Conservation (phyloP, 1,139 yeast species). For the Suhomyces taliae region DNA sequence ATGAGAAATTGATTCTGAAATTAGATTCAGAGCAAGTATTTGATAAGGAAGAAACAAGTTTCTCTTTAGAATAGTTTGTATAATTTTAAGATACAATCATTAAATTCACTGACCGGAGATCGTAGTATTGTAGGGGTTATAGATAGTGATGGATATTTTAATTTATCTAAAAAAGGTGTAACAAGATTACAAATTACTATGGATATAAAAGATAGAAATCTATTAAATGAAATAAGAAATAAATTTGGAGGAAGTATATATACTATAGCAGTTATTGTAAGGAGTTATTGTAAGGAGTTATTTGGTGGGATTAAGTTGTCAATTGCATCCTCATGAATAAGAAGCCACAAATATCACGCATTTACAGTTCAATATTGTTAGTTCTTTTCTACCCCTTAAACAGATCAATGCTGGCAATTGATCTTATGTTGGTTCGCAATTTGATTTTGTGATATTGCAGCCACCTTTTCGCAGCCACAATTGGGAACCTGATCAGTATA, state of each 20-base stretch:
- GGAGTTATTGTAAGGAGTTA: no score
- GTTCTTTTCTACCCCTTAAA: neutral
- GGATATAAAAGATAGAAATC: neutral
- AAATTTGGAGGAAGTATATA: neutral
- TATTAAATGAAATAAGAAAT: neutral
- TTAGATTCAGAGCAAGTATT: neutral
- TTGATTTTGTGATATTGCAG: neutral
- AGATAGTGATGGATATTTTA: no score
- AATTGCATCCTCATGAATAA: neutral
- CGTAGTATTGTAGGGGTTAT: no score
- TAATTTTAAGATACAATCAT: no score
- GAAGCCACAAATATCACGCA: no score
- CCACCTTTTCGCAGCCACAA: slow-evolving; percentile 1
- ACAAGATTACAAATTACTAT: neutral
- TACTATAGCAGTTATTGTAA: neutral
- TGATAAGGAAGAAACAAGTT: neutral
- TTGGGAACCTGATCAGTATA: neutral
- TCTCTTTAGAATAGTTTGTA: neutral
- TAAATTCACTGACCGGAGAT: neutral
- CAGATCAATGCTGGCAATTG: neutral
- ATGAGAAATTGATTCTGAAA: slow-evolving; percentile 18
- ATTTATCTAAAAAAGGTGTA: neutral
- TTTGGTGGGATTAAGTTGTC: neutral
- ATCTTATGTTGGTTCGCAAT: neutral
- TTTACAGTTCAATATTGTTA: no score